Percentiles rank a stretch among this genome's conserved stretches.
Conservation (phyloP, 768 basidiomycete genomes). For the Suillus subalutaceus region DNA sequence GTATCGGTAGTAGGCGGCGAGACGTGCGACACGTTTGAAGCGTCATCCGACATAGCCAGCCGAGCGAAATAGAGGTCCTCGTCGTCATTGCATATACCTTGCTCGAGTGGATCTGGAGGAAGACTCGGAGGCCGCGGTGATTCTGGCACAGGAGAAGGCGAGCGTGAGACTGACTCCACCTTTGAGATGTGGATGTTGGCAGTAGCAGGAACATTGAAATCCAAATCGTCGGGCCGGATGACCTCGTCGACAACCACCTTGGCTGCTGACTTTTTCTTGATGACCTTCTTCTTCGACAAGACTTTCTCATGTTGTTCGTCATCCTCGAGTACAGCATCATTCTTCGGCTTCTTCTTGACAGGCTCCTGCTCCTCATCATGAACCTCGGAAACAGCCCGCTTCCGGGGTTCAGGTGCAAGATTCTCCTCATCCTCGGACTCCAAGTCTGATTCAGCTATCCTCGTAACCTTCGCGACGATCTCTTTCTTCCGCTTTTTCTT, state of each 20-base stretch:
- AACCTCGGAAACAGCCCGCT: slow-evolving; percentile 49
- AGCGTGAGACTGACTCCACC: slow-evolving; percentile 49
- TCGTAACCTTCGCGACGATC: slow-evolving; percentile 33
- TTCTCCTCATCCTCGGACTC: slow-evolving; percentile 67
- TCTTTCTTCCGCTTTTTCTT: slow-evolving; percentile 65
- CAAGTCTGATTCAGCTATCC: slow-evolving; percentile 46
- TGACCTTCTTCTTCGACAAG: slow-evolving; percentile 36
- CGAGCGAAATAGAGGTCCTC: slow-evolving; percentile 86
- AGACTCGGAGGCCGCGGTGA: slow-evolving; percentile 44
- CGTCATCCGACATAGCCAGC: slow-evolving; percentile 28
- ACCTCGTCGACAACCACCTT: slow-evolving; percentile 52
- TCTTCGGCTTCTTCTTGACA: slow-evolving; percentile 43
- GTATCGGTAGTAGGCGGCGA: slow-evolving; percentile 41
- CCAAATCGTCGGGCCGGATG: slow-evolving; percentile 51
- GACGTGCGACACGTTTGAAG: slow-evolving; percentile 26
- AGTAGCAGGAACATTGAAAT: slow-evolving; percentile 52
- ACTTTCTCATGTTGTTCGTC: slow-evolving; percentile 29
- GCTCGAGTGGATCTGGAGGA: slow-evolving; percentile 54
- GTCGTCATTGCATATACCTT: slow-evolving; percentile 78
- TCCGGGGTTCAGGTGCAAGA: slow-evolving; percentile 38
- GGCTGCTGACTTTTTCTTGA: slow-evolving; percentile 31
- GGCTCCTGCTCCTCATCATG: slow-evolving; percentile 43
- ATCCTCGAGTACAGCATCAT: slow-evolving; percentile 30
- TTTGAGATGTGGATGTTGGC: slow-evolving; percentile 51
- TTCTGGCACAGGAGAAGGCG: slow-evolving; percentile 52